Evolutionary conservation across 768 basidiomycete genomes (phyloP).

Genomic region (Lactarius hatsudake): DNA sequence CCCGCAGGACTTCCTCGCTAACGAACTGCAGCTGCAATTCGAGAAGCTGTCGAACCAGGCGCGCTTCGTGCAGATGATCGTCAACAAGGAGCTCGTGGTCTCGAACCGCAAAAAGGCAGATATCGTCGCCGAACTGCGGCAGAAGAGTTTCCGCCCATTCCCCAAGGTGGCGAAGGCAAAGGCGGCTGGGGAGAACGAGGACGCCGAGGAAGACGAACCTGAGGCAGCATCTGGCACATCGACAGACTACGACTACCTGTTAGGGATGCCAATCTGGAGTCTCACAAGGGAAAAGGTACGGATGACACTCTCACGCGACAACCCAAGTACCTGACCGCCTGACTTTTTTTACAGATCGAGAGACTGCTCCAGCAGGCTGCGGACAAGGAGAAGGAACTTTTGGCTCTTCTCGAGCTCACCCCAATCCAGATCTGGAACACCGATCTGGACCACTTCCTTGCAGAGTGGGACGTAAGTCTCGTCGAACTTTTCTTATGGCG

Average conservation of each 20-base stretch:
- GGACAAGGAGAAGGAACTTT: constrained; percentile 79
- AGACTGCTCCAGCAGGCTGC: constrained; percentile 76
- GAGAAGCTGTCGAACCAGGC: constrained; percentile 93
- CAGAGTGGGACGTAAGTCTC: constrained; percentile 75
- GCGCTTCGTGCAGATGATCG: constrained; percentile 95
- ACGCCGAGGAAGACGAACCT: constrained; percentile 52
- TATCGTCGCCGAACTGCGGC: constrained; percentile 80
- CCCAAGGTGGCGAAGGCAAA: constrained; percentile 73
- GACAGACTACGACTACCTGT: constrained; percentile 87
- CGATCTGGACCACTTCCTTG: constrained; percentile 81
- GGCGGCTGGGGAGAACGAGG: constrained; percentile 62
- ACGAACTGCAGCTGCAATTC: constrained; percentile 73
- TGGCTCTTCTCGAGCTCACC: constrained; percentile 69
- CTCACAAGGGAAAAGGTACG: constrained; percentile 88
- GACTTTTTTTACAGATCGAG: constrained; percentile 60
- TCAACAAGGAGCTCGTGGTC: constrained; percentile 76
- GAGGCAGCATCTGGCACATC: constrained; percentile 44
- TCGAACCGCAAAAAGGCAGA: constrained; percentile 86
- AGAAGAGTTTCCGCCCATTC: constrained; percentile 86
- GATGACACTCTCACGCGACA: background rate
- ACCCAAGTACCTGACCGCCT: background rate
- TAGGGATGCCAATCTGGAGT: constrained; percentile 94
- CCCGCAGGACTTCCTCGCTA: constrained; percentile 77
- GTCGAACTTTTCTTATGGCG: background rate
- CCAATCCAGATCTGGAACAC: constrained; percentile 86